Evolutionary conservation across 1,284 basidiomycete genomes (phyloP).

Genomic region (Cryptococcus sp.): DNA sequence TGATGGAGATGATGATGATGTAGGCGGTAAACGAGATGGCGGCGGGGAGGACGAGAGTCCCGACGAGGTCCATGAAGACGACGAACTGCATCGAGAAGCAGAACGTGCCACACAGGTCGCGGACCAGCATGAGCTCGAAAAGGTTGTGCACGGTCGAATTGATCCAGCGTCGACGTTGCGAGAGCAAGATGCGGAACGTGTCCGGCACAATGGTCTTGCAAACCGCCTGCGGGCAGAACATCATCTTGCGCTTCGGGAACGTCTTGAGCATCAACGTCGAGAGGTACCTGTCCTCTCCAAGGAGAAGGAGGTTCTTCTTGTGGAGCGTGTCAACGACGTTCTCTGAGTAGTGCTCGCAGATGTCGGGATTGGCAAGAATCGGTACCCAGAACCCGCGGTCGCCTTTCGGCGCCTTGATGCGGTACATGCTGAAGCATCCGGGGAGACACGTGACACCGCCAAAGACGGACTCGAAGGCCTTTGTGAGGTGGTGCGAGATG

Average conservation of each 20-base stretch:
- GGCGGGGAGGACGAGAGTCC: constrained; percentile 93
- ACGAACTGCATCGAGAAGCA: constrained; percentile 98
- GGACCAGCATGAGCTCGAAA: constrained; percentile 86
- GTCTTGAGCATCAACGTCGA: constrained; percentile 95
- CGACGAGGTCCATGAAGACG: constrained; percentile 94
- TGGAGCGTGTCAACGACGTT: constrained; percentile 96
- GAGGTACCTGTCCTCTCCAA: constrained; percentile 98
- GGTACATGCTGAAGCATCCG: constrained; percentile 99
- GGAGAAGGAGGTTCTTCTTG: constrained; percentile 96
- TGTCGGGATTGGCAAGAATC: constrained; percentile 93
- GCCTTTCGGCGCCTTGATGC: constrained; percentile 95
- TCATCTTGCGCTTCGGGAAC: constrained; percentile 98
- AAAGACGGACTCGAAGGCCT: constrained; percentile 99
- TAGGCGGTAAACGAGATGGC: constrained; percentile 95
- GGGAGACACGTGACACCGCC: constrained; percentile 99
- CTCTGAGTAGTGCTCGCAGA: constrained; percentile 96
- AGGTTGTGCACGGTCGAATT: constrained; percentile 99
- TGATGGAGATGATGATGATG: constrained; percentile 78
- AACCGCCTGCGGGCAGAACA: constrained; percentile 96
- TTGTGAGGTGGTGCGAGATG: constrained; percentile 97
- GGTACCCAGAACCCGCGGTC: constrained; percentile 94
- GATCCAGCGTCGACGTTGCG: constrained; percentile 98
- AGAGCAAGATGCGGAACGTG: constrained; percentile 87
- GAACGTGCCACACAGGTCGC: constrained; percentile 92
- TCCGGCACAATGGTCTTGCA: constrained; percentile 98